A percentile compares a stretch with the other conserved stretches of the same genome.
Evolutionary conservation across 352 stramenopile genomes (phyloP).

Genomic region (Globisporangium heterothallicum): DNA sequence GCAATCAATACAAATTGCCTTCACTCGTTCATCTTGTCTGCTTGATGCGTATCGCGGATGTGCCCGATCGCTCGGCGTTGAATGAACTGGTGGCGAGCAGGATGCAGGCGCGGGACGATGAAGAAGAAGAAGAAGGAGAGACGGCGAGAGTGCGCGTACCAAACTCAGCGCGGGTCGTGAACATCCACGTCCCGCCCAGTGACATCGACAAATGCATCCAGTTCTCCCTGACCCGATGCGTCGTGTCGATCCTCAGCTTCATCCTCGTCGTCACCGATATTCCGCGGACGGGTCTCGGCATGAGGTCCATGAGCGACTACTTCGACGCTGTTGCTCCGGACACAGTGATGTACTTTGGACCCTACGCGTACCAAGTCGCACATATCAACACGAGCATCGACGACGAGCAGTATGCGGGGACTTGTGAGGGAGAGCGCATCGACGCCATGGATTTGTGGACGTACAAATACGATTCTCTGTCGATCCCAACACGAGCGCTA

Average conservation of each 20-base stretch:
- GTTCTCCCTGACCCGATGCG: slow-evolving; percentile 22
- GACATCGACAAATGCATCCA: slow-evolving; percentile 23
- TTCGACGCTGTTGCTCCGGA: slow-evolving; percentile 21
- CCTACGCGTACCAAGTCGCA: slow-evolving; percentile 32
- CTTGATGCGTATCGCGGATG: no score
- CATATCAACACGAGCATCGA: slow-evolving; percentile 17
- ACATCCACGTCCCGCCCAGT: slow-evolving; percentile 1
- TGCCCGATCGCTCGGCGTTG: no score
- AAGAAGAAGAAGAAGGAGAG: background rate
- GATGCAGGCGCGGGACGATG: no score
- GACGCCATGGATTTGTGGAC: slow-evolving; percentile 17
- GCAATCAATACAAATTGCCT: no score
- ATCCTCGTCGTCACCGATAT: slow-evolving; percentile 42
- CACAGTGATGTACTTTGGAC: slow-evolving; percentile 33
- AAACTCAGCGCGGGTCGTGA: background rate
- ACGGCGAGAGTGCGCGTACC: background rate
- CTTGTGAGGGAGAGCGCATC: slow-evolving; percentile 12
- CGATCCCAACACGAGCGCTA: slow-evolving; percentile 12
- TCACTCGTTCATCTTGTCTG: no score
- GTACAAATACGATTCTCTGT: slow-evolving; percentile 39
- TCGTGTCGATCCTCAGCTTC: slow-evolving; percentile 30
- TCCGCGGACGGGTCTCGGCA: slow-evolving; percentile 36
- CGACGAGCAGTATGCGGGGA: slow-evolving; percentile 7
- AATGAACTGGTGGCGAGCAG: no score
- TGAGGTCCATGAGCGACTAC: slow-evolving; percentile 17